Evolutionary conservation across 1,284 basidiomycete genomes (phyloP).

Genomic region (Pseudozyma hubeiensis): DNA sequence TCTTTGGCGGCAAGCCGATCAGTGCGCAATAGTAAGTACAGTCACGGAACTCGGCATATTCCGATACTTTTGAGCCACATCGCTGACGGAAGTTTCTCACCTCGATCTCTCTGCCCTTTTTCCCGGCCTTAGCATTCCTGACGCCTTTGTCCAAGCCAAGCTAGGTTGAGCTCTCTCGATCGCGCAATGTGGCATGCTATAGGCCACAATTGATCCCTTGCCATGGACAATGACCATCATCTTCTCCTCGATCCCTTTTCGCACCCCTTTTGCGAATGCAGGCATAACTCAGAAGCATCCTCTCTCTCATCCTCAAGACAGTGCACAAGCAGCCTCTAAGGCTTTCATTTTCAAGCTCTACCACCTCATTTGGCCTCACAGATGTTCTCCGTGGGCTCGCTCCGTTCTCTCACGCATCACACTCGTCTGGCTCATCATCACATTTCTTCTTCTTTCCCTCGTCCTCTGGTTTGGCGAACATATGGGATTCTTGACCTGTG

Average conservation of each 20-base stretch:
- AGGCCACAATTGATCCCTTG: too few species aligned
- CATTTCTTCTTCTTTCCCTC: conserved; percentile 1
- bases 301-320: conserved; percentile 4
- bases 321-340: neutral
- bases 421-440: conserved; percentile 37
- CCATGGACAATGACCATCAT: neutral
- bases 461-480: neutral
- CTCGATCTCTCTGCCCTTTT: neutral
- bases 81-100: neutral
- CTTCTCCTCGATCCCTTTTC: neutral
- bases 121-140: conserved; percentile 36
- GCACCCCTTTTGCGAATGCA: conserved; percentile 7
- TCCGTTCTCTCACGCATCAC: conserved; percentile 4
- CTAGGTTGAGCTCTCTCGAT: conserved; percentile 26
- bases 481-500: conserved; percentile 1
- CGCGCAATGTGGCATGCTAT: too few species aligned
- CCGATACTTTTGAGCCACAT: neutral
- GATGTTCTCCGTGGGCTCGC: neutral
- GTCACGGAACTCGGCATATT: neutral
- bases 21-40: conserved; percentile 63
- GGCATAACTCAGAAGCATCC: conserved; percentile 1
- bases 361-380: neutral
- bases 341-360: neutral
- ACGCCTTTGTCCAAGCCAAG: conserved; percentile 56
- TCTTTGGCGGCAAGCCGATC: conserved; percentile 65